Percentiles rank a stretch among this genome's conserved stretches.
Conservation (phyloP, 805 yeast genomes). For the Isabelozyma gotoi region DNA sequence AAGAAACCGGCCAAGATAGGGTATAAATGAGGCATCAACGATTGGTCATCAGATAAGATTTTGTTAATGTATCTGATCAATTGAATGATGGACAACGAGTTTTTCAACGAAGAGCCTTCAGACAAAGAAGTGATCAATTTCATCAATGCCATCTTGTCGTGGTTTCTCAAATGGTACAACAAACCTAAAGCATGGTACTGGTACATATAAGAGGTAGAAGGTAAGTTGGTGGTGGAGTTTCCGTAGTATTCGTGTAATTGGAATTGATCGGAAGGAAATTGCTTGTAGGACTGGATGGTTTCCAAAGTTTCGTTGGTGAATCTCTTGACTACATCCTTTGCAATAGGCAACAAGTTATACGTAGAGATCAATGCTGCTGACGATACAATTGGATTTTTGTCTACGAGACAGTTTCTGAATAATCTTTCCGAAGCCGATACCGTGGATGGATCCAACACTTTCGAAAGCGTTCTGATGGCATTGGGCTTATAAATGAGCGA, state of each 20-base stretch:
- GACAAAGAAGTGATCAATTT: constrained; percentile 81
- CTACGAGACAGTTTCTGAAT: constrained; percentile 90
- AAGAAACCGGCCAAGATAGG: constrained; percentile 70
- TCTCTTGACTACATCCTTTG: constrained; percentile 88
- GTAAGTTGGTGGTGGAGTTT: constrained; percentile 47
- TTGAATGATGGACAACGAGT: constrained; percentile 82
- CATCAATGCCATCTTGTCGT: constrained; percentile 91
- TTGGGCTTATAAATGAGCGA: constrained; percentile 86
- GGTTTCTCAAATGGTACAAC: constrained; percentile 81
- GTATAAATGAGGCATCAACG: constrained; percentile 56
- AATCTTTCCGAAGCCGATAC: constrained; percentile 92
- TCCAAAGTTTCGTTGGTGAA: constrained; percentile 95
- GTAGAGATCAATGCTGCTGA: constrained; percentile 94
- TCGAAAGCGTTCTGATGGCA: constrained; percentile 87
- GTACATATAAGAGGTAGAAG: constrained; percentile 74
- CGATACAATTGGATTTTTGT: constrained; percentile 79
- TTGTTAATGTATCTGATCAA: constrained; percentile 79
- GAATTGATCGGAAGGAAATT: constrained; percentile 49
- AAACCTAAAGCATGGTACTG: constrained; percentile 96
- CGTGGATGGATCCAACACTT: constrained; percentile 86
- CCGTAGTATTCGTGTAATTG: constrained; percentile 58
- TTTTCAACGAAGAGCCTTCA: constrained; percentile 61
- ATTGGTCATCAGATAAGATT: constrained; percentile 69
- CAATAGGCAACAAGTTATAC: constrained; percentile 84
- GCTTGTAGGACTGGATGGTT: constrained; percentile 67